Percentiles rank a stretch among this genome's conserved stretches.
Conservation (phyloP, 371 early-diverging fungal genomes). For the Rhizopus arrhizus region DNA sequence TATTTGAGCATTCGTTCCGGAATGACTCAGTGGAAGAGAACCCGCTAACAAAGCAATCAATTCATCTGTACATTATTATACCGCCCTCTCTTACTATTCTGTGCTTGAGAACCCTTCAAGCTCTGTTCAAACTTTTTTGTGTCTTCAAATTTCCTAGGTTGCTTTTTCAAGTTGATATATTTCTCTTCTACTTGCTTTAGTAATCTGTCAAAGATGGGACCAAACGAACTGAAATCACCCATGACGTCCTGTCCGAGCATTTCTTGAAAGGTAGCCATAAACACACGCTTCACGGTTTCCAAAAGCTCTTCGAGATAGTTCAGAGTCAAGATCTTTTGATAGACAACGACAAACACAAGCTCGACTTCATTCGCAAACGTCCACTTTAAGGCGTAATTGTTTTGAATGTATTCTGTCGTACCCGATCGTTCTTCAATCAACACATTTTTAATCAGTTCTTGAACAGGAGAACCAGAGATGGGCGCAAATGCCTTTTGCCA, state of each 20-base stretch:
- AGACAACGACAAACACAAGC: conserved; percentile 90
- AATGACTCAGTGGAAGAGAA: conserved; percentile 18
- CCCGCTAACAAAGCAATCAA: conserved; percentile 9
- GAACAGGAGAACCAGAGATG: conserved; percentile 64
- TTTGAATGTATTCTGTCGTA: conserved; percentile 59
- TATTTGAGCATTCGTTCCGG: conserved; percentile 19
- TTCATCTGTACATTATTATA: not conserved
- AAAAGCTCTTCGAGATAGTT: conserved; percentile 86
- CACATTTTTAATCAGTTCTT: conserved; percentile 74
- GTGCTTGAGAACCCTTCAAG: conserved; percentile 69
- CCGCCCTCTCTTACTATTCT: conserved; percentile 40
- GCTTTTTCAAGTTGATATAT: conserved; percentile 43
- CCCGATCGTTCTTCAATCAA: conserved; percentile 79
- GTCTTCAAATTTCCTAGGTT: conserved; percentile 83
- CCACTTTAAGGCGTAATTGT: conserved; percentile 81
- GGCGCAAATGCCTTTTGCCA: conserved; percentile 74
- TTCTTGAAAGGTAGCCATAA: conserved; percentile 34
- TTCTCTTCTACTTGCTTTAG: conserved; percentile 50
- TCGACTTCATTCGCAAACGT: conserved; percentile 83
- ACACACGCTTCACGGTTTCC: conserved; percentile 59
- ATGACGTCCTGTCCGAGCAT: conserved; percentile 21
- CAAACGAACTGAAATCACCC: conserved; percentile 39
- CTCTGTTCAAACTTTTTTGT: conserved; percentile 81
- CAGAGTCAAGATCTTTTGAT: conserved; percentile 87
- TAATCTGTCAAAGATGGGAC: conserved; percentile 44